Evolutionary conservation across 2,329 filamentous ascomycete species (phyloP), one percentile per base, ranked within the genome.

Genomic region (Diaporthe ampelina): DNA sequence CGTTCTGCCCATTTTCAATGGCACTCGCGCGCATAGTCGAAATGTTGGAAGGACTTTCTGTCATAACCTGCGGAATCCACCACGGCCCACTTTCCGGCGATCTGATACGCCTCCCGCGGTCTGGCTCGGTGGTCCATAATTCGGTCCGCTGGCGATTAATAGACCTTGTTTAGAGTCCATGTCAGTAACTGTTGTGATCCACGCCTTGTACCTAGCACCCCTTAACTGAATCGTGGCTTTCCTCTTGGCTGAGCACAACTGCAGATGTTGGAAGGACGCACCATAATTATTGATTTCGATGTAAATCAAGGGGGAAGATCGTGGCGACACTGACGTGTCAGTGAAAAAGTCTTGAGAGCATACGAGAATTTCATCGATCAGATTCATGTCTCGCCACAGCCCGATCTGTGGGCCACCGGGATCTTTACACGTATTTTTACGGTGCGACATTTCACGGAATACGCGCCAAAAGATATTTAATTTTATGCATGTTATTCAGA

Each of bases 51-150:
- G 50, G 21, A 37, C 48, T 35, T 17, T 67, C 21, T 52, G 24
- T 19, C 52, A 37, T 40, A 52, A 32, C 37, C 45, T 37, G 48
- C 26, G 45, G 63, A 37, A 24, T 32, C 45, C 8, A 32, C 3
- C 37, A 13, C n/a, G 45, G n/a, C 29, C 45, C 63, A 52, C 63
- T 67, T 50, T 37, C 24, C 4, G 63, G 63, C 63, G 45, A 67
- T 67, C 63, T 67, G 63, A 67, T 52, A 52, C 63, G 63, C 45
- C 63, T 26, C 63, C 29, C 45, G 45, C 45, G 45, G 63, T 52
- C 63, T 67, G 45, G 63, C 32, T 24, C 45, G 63, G 63, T 67
- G 63, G 63, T 67, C 63, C 63, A 67, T 52, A 67, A 26, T 67
- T 67, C 63, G 63, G 63, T 52, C 45, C 63, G 45, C 63, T 52